Evolutionary conservation across 2,329 filamentous ascomycete species (phyloP).

Genomic region (Capronia americana): DNA sequence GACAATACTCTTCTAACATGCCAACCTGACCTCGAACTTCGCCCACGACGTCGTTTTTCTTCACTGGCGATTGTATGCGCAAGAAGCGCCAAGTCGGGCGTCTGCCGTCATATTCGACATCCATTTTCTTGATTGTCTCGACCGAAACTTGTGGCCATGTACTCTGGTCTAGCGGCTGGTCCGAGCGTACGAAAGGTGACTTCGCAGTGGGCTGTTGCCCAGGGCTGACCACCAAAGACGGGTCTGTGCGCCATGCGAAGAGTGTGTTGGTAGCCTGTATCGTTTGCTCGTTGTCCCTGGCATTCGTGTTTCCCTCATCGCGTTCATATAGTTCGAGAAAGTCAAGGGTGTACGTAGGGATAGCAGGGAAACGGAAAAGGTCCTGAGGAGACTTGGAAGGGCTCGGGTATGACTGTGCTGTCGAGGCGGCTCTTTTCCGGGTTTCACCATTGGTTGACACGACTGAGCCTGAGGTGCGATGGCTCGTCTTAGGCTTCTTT

Average conservation of each 20-base stretch:
- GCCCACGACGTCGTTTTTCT: slow-evolving; percentile 63
- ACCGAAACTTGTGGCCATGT: slow-evolving; percentile 60
- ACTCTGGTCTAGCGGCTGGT: slow-evolving; percentile 61
- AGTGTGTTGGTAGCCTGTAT: slow-evolving; percentile 76
- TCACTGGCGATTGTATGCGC: slow-evolving; percentile 59
- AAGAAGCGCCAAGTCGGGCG: slow-evolving; percentile 71
- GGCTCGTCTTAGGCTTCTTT: slow-evolving; percentile 82
- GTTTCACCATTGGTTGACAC: slow-evolving; percentile 68
- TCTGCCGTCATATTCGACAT: slow-evolving; percentile 58
- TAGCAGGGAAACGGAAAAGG: slow-evolving; percentile 66
- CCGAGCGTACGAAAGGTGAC: slow-evolving; percentile 73
- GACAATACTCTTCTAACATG: slow-evolving; percentile 74
- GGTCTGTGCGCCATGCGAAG: slow-evolving; percentile 78
- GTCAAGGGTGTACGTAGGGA: slow-evolving; percentile 73
- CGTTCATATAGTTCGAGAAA: slow-evolving; percentile 78
- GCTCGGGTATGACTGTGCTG: slow-evolving; percentile 69
- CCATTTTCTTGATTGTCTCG: slow-evolving; percentile 59
- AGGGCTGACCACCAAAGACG: slow-evolving; percentile 70
- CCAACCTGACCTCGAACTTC: slow-evolving; percentile 81
- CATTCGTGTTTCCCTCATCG: slow-evolving; percentile 57
- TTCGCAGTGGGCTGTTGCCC: slow-evolving; percentile 61
- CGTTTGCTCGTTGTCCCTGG: slow-evolving; percentile 76
- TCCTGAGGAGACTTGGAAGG: slow-evolving; percentile 68
- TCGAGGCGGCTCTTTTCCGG: slow-evolving; percentile 67
- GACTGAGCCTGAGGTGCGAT: slow-evolving; percentile 78